Evolutionary conservation across 2,329 filamentous ascomycete species (phyloP), one percentile per base, ranked within the genome.

Genomic region (Cladophialophora immunda): DNA sequence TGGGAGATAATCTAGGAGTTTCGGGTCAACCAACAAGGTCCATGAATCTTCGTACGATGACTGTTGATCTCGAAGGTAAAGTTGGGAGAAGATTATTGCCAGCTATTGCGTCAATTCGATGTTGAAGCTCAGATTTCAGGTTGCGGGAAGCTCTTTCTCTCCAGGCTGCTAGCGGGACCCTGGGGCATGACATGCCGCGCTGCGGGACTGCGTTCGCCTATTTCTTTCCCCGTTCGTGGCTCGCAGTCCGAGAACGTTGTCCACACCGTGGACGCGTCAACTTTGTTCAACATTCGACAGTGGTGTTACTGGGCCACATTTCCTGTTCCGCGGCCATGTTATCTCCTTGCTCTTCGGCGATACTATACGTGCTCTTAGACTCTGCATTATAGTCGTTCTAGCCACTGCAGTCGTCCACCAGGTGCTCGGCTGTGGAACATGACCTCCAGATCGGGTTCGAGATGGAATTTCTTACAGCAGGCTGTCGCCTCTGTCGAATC

Each of bases 401-500:
- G 45, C 17, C 34, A 29, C 27, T 27, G 27, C 36, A 15, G 47
- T 9, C 19, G 22, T 41, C 15, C n/a, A 15, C 19, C 47, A 25
- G 5, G 11, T 19, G 15, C 55, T 59, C 45, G 30, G 19, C 45
- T 45, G 27, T 53, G 36, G 41, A 69, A 52, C 19, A 70, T 70
- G 68, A 55, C 66, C 15, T 60, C 63, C 36, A 70, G 80, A 63
- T 71, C 87, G 72, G 82, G 85, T 68, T 86, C 86, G 58, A 86
- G 86, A 87, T 93, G 91, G 91, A 91, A 90, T 54, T 90, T 97
- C 76, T 85, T 97, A 67, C 92, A 93, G 71, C 92, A 94, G 79
- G 94, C 94, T 70, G 93, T 98, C 68, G 93, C 94, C 62, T 94
- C 94, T 68, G 91, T 99, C 65, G 95, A 99, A 81, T 96, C 94